Base-by-base conservation (phyloP, 495 filamentous ascomycete genomes). In the Xylaria nigripes region DNA sequence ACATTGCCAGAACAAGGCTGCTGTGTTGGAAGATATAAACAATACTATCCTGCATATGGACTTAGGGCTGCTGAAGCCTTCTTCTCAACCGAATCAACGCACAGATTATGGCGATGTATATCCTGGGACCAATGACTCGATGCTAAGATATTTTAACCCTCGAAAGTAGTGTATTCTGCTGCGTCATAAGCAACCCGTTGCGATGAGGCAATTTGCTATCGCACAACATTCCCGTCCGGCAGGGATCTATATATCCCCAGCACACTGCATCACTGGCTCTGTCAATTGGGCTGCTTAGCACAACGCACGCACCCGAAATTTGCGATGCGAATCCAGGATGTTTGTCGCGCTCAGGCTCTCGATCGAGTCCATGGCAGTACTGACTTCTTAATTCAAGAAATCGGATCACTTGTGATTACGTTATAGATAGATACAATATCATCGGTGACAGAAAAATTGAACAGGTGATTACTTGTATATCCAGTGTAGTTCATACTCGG, bases 121-220 rank as follows among this genome's bases (percentile, higher is more conserved):
- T 38, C 48, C 38, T 38, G 13, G 42, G 44, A 48, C n/a, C n/a
- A n/a, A n/a, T n/a, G n/a, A n/a, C n/a, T 54, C 44, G 51, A 54
- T 48, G 36, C 34, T 34, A 24, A 42, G 16, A 38, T 42, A 42
- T 48, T 21, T 47, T 21, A 40, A 42, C 43, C 32, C 18, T 32
- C 34, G 34, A 25, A 1, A 23, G 16, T 40, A 22, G 19, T 24
- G 38, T 22, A 29, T 27, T 38, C 19, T 45, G 27, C 32, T 44
- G 53, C 22, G 38, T 34, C 38, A 38, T 50, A 22, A 13, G 46
- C 16, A 48, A 22, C 32, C 53, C 19, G 23, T 32, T 38, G 46
- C 25, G 40, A 50, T 44, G 53, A 44, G 43, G 52, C 52, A 44
- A 38, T 18, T 36, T 44, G 45, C 45, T 38, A 34, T 36, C 25